phyloP scores from a whole-genome alignment of 257 asterid species.

The Solanum microdontum region DNA sequence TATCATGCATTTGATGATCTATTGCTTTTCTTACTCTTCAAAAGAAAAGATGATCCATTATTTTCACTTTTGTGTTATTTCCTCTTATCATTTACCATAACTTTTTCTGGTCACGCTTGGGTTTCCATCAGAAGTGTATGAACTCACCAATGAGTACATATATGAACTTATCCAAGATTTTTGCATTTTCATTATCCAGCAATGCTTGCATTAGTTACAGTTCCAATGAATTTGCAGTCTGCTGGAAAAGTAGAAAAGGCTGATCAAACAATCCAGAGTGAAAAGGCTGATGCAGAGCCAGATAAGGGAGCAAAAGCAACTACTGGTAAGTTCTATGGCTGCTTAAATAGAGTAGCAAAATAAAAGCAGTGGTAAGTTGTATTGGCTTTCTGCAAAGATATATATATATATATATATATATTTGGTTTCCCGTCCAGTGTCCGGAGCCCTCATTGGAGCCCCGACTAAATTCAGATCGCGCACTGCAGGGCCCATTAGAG shows the following conservation, averaged over 20 bases:
- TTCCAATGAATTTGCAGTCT: constrained; percentile 44
- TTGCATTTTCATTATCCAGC: not conserved
- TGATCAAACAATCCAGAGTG: constrained; percentile 28
- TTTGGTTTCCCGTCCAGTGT: too few relatives aligned
- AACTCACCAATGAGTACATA: not conserved
- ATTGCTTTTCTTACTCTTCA: not conserved
- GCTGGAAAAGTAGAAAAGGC: constrained; percentile 67
- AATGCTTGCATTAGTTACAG: not conserved
- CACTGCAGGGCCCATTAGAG: too few relatives aligned
- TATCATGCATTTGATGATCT: not conserved
- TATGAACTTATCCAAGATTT: not conserved
- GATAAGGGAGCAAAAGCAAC: constrained; percentile 20
- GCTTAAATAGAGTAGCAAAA: not conserved
- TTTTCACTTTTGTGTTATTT: not conserved
- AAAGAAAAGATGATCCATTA: not conserved
- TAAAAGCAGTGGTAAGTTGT: not conserved
- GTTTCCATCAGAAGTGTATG: not conserved
- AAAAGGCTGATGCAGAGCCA: constrained; percentile 13
- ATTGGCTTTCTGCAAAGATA: not conserved
- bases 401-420: not conserved
- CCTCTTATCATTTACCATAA: not conserved
- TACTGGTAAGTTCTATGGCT: constrained; percentile 27
- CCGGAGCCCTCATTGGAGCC: too few relatives aligned
- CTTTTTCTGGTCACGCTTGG: not conserved
- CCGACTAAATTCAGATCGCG: too few relatives aligned